phyloP scores from a whole-genome alignment of 2,329 filamentous ascomycete genomes.

The Fusarium brachygibbosum region DNA sequence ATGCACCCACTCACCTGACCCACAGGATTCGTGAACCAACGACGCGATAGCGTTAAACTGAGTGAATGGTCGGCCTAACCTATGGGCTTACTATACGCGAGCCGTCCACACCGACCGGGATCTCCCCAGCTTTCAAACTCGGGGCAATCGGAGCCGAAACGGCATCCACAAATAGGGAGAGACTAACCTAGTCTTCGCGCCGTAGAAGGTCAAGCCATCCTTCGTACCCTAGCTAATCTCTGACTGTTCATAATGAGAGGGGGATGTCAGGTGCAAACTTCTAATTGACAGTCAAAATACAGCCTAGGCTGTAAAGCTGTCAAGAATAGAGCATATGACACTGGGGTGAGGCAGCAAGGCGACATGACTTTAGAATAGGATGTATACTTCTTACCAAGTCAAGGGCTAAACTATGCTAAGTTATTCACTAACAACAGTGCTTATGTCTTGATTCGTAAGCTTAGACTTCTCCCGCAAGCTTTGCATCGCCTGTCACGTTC shows the following conservation, averaged over 20 bases:
- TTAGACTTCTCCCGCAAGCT: slow-evolving; percentile 41
- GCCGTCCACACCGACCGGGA: slow-evolving; percentile 2
- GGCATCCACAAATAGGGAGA: background rate
- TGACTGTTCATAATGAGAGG: background rate
- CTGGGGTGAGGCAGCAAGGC: too few relatives aligned
- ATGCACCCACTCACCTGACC: too few relatives aligned
- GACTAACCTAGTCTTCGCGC: slow-evolving; percentile 14
- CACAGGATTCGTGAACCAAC: background rate
- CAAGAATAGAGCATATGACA: too few relatives aligned
- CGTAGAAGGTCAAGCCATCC: slow-evolving; percentile 18
- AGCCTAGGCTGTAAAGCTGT: too few relatives aligned
- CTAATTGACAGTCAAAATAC: too few relatives aligned
- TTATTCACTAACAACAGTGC: background rate
- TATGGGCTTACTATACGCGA: background rate
- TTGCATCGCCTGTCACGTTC: slow-evolving; percentile 49
- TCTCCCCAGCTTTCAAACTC: slow-evolving; percentile 20
- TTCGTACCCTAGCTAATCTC: background rate
- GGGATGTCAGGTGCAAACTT: too few relatives aligned
- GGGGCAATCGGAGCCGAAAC: slow-evolving; percentile 38
- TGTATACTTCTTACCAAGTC: too few relatives aligned
- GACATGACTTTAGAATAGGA: too few relatives aligned
- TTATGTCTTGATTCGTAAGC: background rate
- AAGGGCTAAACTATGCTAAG: background rate
- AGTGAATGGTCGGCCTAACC: background rate
- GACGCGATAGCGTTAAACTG: too few relatives aligned